These are phyloP conservation scores for Pseudocercospora fijiensis DNA, from an alignment of 2,329 filamentous ascomycete species.

Conservation along the genomic window DNA sequence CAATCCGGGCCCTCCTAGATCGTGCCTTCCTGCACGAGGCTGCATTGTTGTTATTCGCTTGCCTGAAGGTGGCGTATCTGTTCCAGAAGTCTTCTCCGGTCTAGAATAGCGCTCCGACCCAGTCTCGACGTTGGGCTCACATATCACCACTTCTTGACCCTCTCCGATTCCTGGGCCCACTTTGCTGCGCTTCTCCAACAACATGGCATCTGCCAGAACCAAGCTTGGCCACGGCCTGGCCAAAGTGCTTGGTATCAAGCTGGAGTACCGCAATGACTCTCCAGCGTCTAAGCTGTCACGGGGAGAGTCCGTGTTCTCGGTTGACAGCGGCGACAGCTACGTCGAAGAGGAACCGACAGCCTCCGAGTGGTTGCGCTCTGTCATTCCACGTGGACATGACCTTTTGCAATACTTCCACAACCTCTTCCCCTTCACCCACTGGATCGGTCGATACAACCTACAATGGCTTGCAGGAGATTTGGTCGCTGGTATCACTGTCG, in stretches of 20 bases:
- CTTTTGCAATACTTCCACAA: constrained; percentile 62
- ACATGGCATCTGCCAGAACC: constrained; percentile 43
- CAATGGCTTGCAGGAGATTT: constrained; percentile 89
- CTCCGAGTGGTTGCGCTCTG: constrained; percentile 66
- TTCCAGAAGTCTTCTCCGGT: constrained; percentile 1
- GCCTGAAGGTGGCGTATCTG: constrained; percentile 9
- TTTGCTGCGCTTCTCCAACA: background rate
- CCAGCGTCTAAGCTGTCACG: constrained; percentile 60
- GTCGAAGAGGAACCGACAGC: constrained; percentile 78
- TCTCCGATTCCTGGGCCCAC: background rate
- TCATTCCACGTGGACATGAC: constrained; percentile 60
- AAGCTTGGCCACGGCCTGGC: constrained; percentile 72
- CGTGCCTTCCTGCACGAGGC: constrained; percentile 6
- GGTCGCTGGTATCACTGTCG: constrained; percentile 77
- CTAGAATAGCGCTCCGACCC: constrained; percentile 11
- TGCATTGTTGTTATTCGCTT: constrained; percentile 11
- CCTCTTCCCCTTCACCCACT: constrained; percentile 84
- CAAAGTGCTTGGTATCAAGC: constrained; percentile 78
- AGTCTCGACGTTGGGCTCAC: background rate
- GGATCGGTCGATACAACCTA: constrained; percentile 84
- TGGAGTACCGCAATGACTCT: constrained; percentile 64
- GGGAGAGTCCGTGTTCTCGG: constrained; percentile 77
- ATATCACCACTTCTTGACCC: background rate
- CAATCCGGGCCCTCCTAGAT: constrained; percentile 13
- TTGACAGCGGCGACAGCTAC: constrained; percentile 71